These are phyloP conservation scores for Chaetomium sp. DNA, from an alignment of 2,329 filamentous ascomycete genomes.

Conservation along the genomic window DNA sequence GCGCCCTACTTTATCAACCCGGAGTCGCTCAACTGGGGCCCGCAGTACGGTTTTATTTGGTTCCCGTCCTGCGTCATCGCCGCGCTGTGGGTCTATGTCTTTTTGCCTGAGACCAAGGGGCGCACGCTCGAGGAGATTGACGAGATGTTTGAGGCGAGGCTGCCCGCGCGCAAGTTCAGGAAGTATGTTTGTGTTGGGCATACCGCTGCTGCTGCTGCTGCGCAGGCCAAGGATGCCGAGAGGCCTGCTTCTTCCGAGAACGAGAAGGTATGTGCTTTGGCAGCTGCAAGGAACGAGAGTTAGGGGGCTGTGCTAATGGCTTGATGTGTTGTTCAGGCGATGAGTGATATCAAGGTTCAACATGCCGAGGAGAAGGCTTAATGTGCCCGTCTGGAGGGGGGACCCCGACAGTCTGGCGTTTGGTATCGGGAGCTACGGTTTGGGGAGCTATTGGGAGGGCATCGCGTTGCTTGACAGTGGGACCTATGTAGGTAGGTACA, in stretches of 20 bases:
- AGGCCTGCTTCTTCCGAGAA: conserved; percentile 16
- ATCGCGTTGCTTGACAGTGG: background rate
- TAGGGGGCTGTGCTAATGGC: background rate
- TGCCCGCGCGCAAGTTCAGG: conserved; percentile 46
- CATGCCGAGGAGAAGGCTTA: background rate
- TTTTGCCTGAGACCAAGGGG: conserved; percentile 58
- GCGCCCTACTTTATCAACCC: conserved; percentile 64
- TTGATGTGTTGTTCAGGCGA: background rate
- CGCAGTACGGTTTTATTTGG: conserved; percentile 59
- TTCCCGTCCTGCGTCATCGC: conserved; percentile 51
- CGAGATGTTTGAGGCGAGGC: conserved; percentile 45
- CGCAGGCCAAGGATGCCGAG: conserved; percentile 11
- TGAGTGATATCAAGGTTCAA: background rate
- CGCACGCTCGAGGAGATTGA: conserved; percentile 59
- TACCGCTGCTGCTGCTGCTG: conserved; percentile 2
- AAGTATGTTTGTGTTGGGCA: conserved; percentile 38
- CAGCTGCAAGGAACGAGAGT: background rate
- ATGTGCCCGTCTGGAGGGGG: conserved; percentile 4
- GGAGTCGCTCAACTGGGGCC: conserved; percentile 56
- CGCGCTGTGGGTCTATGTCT: conserved; percentile 47
- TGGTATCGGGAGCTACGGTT: background rate
- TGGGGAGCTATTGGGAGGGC: background rate
- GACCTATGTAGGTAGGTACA: too few relatives aligned
- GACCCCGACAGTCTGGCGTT: conserved; percentile 2
- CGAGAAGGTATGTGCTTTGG: conserved; percentile 24